Percentiles rank a stretch among this genome's conserved stretches.
phyloP scores from a whole-genome alignment of 805 yeast genomes.

The Candida alai region DNA sequence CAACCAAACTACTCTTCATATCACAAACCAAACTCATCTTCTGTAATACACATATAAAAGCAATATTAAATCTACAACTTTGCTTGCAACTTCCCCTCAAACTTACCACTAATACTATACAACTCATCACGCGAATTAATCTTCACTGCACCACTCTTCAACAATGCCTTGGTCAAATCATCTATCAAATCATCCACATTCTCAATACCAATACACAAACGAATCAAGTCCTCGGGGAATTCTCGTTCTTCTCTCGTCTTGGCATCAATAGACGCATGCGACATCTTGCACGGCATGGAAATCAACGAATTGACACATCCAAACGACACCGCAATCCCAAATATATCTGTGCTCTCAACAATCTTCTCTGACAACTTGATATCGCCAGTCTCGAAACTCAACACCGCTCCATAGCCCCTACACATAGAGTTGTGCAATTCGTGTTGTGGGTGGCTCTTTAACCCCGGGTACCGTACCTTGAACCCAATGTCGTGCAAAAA shows the following conservation, averaged over 20 bases:
- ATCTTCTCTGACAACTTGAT: conserved; percentile 62
- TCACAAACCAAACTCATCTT: background rate
- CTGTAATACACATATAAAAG: background rate
- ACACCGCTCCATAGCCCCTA: conserved; percentile 84
- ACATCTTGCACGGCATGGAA: conserved; percentile 93
- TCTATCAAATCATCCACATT: conserved; percentile 71
- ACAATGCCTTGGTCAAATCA: conserved; percentile 73
- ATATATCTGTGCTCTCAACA: conserved; percentile 71
- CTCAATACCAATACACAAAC: conserved; percentile 92
- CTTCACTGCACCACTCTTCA: conserved; percentile 57
- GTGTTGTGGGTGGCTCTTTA: conserved; percentile 75
- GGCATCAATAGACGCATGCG: conserved; percentile 94
- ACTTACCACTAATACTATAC: conserved; percentile 33
- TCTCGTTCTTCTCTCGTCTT: conserved; percentile 82
- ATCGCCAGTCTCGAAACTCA: conserved; percentile 84
- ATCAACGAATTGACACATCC: conserved; percentile 92
- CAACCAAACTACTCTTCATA: background rate
- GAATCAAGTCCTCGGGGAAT: conserved; percentile 86
- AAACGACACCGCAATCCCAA: conserved; percentile 87
- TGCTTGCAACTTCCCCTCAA: too few relatives aligned
- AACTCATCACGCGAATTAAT: conserved; percentile 38
- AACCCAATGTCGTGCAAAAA: conserved; percentile 67
- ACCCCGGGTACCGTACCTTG: conserved; percentile 83
- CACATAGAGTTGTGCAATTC: conserved; percentile 74
- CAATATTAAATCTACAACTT: conserved; percentile 14